Conservation (phyloP, 2,329 filamentous ascomycete species). For the Escovopsis sp. region DNA sequence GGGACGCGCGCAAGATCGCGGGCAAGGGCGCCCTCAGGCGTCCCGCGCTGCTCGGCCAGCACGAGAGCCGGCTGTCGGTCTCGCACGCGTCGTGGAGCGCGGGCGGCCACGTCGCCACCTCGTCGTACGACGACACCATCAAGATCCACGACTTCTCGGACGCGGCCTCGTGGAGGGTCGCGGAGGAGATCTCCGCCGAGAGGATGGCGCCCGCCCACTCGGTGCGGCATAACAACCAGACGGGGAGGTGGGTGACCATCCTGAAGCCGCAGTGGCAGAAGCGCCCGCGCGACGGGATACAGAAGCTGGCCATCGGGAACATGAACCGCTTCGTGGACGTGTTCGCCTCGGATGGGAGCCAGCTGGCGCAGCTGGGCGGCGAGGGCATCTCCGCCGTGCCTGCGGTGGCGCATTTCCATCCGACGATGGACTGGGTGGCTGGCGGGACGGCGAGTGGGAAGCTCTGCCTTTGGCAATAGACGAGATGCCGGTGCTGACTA, state of each 20-base stretch:
- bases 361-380: constrained; percentile 74
- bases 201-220: constrained; percentile 54
- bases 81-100: constrained; percentile 85
- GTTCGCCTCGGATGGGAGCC: constrained; percentile 66
- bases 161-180: constrained; percentile 41
- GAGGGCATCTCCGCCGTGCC: constrained; percentile 91
- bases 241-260: constrained; percentile 81
- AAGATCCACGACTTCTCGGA: constrained; percentile 75
- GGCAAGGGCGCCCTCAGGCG: constrained; percentile 43
- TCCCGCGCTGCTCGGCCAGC: constrained; percentile 63
- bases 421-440: constrained; percentile 76
- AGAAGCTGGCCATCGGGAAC: constrained; percentile 86
- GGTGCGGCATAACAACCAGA: constrained; percentile 87
- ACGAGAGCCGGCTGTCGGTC: constrained; percentile 69
- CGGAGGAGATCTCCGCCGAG: constrained; percentile 39
- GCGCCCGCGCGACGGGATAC: constrained; percentile 58
- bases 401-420: constrained; percentile 82
- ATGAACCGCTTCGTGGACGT: constrained; percentile 97
- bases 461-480: constrained; percentile 72
- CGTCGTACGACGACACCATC: constrained; percentile 87
- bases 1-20: constrained; percentile 73
- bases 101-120: constrained; percentile 74
- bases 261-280: constrained; percentile 77
- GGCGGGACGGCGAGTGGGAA: constrained; percentile 88
- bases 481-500: too few relatives aligned